Conservation (phyloP, 169 alveolate species). For the Eimeria maxima region DNA sequence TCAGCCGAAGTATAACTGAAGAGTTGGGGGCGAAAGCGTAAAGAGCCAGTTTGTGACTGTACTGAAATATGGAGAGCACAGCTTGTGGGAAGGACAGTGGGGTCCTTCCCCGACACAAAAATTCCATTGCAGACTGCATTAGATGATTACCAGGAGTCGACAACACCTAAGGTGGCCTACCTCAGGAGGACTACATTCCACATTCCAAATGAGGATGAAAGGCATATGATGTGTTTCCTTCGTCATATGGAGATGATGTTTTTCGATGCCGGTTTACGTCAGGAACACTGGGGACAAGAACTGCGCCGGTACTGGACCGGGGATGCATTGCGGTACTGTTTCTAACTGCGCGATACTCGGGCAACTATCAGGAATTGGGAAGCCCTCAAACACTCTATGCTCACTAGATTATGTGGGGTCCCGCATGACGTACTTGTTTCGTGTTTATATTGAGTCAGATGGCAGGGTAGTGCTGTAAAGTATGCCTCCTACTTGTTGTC, state of each 20-base stretch:
- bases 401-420: not conserved
- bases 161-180: not conserved
- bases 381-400: not conserved
- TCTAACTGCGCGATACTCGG: not conserved
- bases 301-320: not conserved
- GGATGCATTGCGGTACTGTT: not conserved
- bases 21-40: too few species aligned
- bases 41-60: not conserved
- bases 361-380: not conserved
- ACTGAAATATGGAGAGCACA: not conserved
- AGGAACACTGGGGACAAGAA: not conserved
- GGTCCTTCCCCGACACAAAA: not conserved
- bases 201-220: not conserved
- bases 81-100: not conserved
- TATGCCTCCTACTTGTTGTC: not conserved
- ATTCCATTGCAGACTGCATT: not conserved
- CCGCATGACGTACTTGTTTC: not conserved
- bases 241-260: not conserved
- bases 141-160: not conserved
- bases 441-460: not conserved
- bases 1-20: too few species aligned
- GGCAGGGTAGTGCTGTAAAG: not conserved
- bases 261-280: not conserved
- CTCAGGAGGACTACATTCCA: not conserved
- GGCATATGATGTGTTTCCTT: not conserved